These are phyloP conservation scores for Rhodomyrtus tomentosa DNA, from an alignment of 345 rosid species.

Conservation along the genomic window DNA sequence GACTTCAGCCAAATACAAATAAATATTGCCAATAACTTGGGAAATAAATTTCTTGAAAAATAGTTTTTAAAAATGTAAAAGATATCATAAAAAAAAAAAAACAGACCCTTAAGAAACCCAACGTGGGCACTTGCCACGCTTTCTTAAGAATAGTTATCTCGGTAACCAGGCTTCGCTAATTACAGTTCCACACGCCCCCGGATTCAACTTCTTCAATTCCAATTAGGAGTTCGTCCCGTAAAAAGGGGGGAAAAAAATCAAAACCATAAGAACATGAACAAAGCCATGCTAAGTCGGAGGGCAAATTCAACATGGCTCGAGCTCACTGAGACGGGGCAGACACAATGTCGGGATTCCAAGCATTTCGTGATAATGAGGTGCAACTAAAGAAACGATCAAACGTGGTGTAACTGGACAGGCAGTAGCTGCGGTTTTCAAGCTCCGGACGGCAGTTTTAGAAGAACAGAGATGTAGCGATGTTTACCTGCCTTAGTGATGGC, in stretches of 20 bases:
- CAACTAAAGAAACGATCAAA: neutral
- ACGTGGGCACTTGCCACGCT: neutral
- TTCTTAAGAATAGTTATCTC: neutral
- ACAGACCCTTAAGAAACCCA: rapidly evolving
- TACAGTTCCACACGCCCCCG: neutral
- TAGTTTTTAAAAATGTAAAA: neutral
- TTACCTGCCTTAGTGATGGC: neutral
- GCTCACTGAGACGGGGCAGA: neutral
- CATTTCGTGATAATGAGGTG: neutral
- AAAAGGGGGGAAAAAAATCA: neutral
- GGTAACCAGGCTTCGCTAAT: neutral
- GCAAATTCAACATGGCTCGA: neutral
- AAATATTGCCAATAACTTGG: rapidly evolving
- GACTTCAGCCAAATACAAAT: neutral
- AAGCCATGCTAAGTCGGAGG: neutral
- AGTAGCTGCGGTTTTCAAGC: neutral
- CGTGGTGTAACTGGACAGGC: neutral
- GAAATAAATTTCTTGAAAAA: neutral
- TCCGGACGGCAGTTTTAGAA: neutral
- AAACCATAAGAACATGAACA: neutral
- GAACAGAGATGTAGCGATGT: neutral
- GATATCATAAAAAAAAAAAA: rapidly evolving
- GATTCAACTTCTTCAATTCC: too few species aligned
- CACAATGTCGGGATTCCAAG: neutral
- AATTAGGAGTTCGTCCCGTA: too few species aligned